phyloP scores from a whole-genome alignment of 495 filamentous ascomycete species.

The Alectoria sarmentosa region DNA sequence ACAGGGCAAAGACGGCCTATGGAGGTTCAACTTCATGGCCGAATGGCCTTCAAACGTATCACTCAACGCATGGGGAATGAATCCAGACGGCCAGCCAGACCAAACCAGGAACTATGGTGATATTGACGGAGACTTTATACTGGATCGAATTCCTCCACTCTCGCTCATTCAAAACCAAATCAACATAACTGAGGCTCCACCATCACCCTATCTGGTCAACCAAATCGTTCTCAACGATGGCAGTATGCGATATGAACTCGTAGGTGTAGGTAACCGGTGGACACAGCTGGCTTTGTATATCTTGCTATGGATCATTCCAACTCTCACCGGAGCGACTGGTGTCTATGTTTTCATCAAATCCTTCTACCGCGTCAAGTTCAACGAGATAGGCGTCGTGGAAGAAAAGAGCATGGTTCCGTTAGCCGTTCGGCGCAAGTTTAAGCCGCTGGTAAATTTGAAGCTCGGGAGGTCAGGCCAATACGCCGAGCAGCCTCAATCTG shows the following conservation, averaged over 20 bases:
- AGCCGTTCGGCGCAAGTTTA: constrained; percentile 31
- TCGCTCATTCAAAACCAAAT: constrained; percentile 38
- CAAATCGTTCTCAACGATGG: constrained; percentile 41
- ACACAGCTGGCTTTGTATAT: constrained; percentile 39
- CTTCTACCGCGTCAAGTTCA: constrained; percentile 49
- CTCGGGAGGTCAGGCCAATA: constrained; percentile 30
- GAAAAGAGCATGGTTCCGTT: constrained; percentile 40
- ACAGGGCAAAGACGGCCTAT: constrained; percentile 37
- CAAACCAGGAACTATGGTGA: constrained; percentile 43
- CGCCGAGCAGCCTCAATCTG: constrained; percentile 49
- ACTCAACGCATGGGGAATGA: constrained; percentile 46
- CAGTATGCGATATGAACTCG: constrained; percentile 35
- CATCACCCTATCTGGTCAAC: constrained; percentile 39
- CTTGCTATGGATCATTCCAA: constrained; percentile 38
- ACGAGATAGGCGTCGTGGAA: constrained; percentile 47
- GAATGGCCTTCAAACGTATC: constrained; percentile 45
- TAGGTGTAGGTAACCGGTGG: constrained; percentile 38
- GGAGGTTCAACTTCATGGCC: constrained; percentile 45
- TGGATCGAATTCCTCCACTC: constrained; percentile 38
- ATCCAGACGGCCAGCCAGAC: constrained; percentile 41
- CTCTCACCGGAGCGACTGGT: constrained; percentile 35
- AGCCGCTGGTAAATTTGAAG: constrained; percentile 26
- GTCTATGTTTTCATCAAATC: constrained; percentile 39
- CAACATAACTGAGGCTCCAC: constrained; percentile 40
- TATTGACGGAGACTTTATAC: constrained; percentile 38